Evolutionary conservation across 1,284 basidiomycete genomes (phyloP).

Genomic region (Melanopsichium pennsylvanicum): DNA sequence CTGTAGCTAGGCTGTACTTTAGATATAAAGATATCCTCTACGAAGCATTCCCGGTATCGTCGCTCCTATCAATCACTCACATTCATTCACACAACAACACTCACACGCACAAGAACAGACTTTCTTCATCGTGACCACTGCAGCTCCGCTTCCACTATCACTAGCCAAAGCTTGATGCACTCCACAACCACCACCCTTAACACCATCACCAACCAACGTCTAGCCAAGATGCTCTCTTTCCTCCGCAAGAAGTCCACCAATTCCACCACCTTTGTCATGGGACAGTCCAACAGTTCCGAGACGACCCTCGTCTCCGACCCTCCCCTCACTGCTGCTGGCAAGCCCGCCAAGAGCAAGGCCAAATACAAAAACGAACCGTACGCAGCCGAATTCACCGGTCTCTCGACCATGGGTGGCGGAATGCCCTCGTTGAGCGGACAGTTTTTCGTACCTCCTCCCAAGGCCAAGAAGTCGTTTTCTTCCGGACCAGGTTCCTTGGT

Average conservation of each 20-base stretch:
- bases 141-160: background rate
- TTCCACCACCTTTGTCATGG: constrained; percentile 19
- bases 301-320: constrained; percentile 22
- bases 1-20: no score
- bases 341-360: constrained; percentile 6
- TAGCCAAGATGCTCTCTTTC: constrained; percentile 30
- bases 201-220: constrained; percentile 1
- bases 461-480: constrained; percentile 1
- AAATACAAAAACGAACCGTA: constrained; percentile 12
- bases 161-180: constrained; percentile 1
- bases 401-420: constrained; percentile 12
- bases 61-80: background rate
- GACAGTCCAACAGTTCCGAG: constrained; percentile 34
- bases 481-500: constrained; percentile 6
- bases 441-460: constrained; percentile 15
- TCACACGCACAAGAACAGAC: background rate
- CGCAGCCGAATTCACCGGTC: constrained; percentile 29
- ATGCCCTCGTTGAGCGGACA: constrained; percentile 17
- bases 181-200: background rate
- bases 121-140: background rate
- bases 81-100: constrained; percentile 1
- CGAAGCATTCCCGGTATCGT: background rate
- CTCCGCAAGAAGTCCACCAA: no score
- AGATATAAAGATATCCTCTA: background rate
- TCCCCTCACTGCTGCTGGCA: background rate